Conservation (phyloP, 208 protist species). For the Wallacemonas sp. region DNA sequence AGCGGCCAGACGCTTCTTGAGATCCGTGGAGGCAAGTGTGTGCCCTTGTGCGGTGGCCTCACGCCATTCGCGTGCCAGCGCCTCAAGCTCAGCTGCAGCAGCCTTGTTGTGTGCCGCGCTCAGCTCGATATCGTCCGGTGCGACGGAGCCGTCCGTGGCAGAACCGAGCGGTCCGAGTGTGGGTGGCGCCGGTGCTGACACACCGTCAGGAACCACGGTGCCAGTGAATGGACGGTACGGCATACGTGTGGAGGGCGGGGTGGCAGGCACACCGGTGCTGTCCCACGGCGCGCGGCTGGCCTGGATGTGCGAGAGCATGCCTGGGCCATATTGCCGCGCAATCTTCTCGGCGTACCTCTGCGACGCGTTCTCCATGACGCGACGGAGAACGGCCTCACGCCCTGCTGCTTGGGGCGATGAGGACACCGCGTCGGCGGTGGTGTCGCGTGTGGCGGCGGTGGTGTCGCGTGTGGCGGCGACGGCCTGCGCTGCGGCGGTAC, state of each 20-base stretch:
- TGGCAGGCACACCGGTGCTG: not conserved
- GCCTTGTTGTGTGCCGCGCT: not conserved
- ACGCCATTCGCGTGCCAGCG: not conserved
- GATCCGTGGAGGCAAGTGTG: not conserved
- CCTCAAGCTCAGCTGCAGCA: not conserved
- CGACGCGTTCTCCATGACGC: slow-evolving; percentile 54
- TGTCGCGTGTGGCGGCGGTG: not conserved
- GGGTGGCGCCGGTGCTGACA: slow-evolving; percentile 46
- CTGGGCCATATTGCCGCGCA: slow-evolving; percentile 57
- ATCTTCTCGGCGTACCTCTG: slow-evolving; percentile 44
- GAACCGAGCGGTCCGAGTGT: slow-evolving; percentile 26
- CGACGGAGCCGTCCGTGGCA: slow-evolving; percentile 12
- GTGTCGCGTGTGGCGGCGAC: not conserved
- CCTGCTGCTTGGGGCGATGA: slow-evolving; percentile 11
- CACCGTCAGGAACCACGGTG: slow-evolving; percentile 48
- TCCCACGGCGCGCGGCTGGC: not conserved
- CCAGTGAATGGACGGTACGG: slow-evolving; percentile 77
- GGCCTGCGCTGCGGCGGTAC: not conserved
- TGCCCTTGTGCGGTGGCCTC: not conserved
- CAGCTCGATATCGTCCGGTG: not conserved
- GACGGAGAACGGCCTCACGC: slow-evolving; percentile 54
- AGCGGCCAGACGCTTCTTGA: not conserved
- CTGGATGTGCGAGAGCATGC: slow-evolving; percentile 42
- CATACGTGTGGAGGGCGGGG: slow-evolving; percentile 51
- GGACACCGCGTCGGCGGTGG: slow-evolving; percentile 1